Percentiles rank a stretch among this genome's conserved stretches.
phyloP scores from a whole-genome alignment of 2,329 filamentous ascomycete species.

The Emericellopsis cladophorae region DNA sequence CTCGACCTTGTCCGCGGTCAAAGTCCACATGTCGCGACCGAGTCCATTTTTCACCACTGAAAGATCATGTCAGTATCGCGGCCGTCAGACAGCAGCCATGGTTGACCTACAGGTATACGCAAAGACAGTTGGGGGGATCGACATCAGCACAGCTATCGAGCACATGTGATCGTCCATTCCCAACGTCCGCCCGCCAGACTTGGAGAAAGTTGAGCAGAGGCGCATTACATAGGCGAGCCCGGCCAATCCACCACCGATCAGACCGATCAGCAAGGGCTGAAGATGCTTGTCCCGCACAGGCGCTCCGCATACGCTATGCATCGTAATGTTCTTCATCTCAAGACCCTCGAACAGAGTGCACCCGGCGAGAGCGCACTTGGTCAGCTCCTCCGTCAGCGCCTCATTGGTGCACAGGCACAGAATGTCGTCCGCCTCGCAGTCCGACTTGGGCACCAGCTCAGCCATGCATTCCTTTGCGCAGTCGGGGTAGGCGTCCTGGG shows the following conservation, averaged over 20 bases:
- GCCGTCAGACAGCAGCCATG: too few relatives aligned
- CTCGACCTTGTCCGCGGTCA: constrained; percentile 25
- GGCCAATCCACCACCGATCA: constrained; percentile 22
- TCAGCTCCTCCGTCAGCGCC: constrained; percentile 7
- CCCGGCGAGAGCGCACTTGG: constrained; percentile 6
- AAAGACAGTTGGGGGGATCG: constrained; percentile 15
- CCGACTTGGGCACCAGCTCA: neutral
- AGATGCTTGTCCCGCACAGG: constrained; percentile 15
- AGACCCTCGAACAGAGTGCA: constrained; percentile 8
- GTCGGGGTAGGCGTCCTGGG: constrained; percentile 5
- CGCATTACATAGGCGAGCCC: constrained; percentile 20
- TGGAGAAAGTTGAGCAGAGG: constrained; percentile 12
- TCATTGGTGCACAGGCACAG: constrained; percentile 11
- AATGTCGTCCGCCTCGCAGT: constrained; percentile 3
- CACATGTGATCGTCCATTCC: constrained; percentile 21
- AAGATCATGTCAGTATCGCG: constrained; percentile 6
- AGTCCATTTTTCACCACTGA: constrained; percentile 34
- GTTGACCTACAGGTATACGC: constrained; percentile 5
- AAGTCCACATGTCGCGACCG: constrained; percentile 37
- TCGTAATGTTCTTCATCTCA: constrained; percentile 12
- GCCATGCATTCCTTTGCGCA: constrained; percentile 8
- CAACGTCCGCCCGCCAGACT: constrained; percentile 10
- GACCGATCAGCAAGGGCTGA: constrained; percentile 15
- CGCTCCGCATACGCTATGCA: constrained; percentile 10
- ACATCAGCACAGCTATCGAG: constrained; percentile 12